Conservation (phyloP, 345 rosid species). For the Erodium maritimum region DNA sequence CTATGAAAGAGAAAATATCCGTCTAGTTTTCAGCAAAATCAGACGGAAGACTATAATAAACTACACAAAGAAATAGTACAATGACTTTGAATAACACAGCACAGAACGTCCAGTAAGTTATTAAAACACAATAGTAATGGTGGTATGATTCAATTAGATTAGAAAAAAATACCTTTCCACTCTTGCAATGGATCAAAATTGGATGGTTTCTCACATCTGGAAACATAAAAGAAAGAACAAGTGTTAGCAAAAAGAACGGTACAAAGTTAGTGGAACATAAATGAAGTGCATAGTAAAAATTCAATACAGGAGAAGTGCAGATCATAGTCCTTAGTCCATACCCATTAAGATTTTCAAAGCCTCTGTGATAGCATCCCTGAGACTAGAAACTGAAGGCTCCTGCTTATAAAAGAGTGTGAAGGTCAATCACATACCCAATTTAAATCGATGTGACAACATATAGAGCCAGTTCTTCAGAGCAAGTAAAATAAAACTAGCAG, state of each 20-base stretch:
- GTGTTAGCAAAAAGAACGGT: neutral
- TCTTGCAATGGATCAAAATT: slow-evolving; percentile 76
- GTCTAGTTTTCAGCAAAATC: neutral
- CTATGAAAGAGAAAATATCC: neutral
- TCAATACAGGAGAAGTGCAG: neutral
- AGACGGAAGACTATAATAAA: neutral
- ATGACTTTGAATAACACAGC: neutral
- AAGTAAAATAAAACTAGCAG: neutral
- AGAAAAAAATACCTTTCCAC: slow-evolving; percentile 52
- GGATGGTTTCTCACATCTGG: slow-evolving; percentile 85
- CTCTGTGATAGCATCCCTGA: slow-evolving; percentile 51
- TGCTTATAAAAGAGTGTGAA: slow-evolving; percentile 10
- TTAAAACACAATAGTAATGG: neutral
- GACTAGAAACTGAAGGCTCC: slow-evolving; percentile 72
- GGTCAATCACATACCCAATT: neutral
- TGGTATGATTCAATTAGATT: neutral
- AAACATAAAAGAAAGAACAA: neutral
- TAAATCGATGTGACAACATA: neutral
- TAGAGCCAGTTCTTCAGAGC: neutral
- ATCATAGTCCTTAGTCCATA: slow-evolving; percentile 11
- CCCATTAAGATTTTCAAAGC: slow-evolving; percentile 71
- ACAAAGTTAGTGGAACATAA: neutral
- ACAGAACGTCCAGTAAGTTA: neutral
- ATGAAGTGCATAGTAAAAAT: neutral
- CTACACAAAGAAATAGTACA: too few species aligned